These are phyloP conservation scores for Fusarium sp. DNA, from an alignment of 2,329 filamentous ascomycete genomes.

Conservation along the genomic window DNA sequence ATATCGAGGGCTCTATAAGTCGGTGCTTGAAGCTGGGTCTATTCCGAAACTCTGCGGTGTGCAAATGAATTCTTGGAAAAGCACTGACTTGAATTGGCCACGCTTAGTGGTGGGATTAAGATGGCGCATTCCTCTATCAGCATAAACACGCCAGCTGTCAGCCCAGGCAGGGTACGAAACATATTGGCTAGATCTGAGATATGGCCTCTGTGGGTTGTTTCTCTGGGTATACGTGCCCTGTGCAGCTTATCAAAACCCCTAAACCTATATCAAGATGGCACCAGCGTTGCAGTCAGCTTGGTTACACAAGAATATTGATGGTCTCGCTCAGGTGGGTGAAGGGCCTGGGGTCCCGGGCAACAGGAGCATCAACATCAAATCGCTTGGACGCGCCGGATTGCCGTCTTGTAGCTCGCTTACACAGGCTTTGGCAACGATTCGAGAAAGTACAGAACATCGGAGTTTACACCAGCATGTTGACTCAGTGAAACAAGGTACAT, in stretches of 20 bases:
- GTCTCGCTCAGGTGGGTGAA: neutral
- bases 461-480: neutral
- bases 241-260: neutral
- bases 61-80: neutral
- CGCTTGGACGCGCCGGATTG: conserved; percentile 10
- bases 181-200: neutral
- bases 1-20: conserved; percentile 9
- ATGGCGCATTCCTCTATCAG: neutral
- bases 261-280: conserved; percentile 4
- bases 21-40: conserved; percentile 7
- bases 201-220: neutral
- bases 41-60: neutral
- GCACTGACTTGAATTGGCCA: neutral
- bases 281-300: neutral
- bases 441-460: neutral
- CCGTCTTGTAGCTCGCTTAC: neutral
- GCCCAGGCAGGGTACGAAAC: conserved; percentile 10
- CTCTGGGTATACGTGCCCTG: neutral
- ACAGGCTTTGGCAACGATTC: neutral
- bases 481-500: neutral
- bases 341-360: neutral
- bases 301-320: conserved; percentile 7
- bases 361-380: conserved; percentile 8
- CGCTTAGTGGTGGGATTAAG: conserved; percentile 33
- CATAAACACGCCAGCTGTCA: conserved; percentile 15